These are phyloP conservation scores for Torulaspora indica DNA, from an alignment of 805 yeast species.

Conservation along the genomic window DNA sequence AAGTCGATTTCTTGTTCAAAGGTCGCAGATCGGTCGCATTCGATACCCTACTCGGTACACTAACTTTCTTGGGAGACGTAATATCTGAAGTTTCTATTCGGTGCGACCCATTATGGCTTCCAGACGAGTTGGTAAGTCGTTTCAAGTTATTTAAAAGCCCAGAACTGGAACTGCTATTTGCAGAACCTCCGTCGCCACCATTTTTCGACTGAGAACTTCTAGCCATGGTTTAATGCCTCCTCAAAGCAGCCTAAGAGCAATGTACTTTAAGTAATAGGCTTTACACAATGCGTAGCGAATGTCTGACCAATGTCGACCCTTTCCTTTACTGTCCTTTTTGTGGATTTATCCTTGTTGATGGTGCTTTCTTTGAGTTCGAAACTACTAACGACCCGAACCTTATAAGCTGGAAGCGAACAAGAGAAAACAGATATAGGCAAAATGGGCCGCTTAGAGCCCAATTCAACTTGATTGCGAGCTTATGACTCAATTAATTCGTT, in stretches of 20 bases:
- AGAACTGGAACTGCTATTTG: slow-evolving; percentile 10
- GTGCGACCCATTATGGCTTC: slow-evolving; percentile 5
- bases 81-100: slow-evolving; percentile 17
- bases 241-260: neutral
- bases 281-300: neutral
- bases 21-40: slow-evolving; percentile 21
- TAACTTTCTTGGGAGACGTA: slow-evolving; percentile 21
- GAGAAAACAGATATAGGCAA: neutral
- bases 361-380: neutral
- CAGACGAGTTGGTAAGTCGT: slow-evolving; percentile 24
- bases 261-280: neutral
- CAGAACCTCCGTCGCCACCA: slow-evolving; percentile 14
- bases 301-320: neutral
- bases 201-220: slow-evolving; percentile 16
- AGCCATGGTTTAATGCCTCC: slow-evolving; percentile 6
- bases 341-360: neutral
- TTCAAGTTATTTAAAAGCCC: slow-evolving; percentile 31
- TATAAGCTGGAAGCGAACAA: neutral
- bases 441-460: too few species aligned
- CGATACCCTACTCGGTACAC: slow-evolving; percentile 19
- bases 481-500: neutral
- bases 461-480: too few species aligned
- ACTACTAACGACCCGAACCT: neutral
- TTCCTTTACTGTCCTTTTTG: neutral
- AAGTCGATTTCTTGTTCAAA: slow-evolving; percentile 27